These are phyloP conservation scores for Globisporangium spinosum DNA, from an alignment of 352 stramenopile genomes.

Conservation along the genomic window DNA sequence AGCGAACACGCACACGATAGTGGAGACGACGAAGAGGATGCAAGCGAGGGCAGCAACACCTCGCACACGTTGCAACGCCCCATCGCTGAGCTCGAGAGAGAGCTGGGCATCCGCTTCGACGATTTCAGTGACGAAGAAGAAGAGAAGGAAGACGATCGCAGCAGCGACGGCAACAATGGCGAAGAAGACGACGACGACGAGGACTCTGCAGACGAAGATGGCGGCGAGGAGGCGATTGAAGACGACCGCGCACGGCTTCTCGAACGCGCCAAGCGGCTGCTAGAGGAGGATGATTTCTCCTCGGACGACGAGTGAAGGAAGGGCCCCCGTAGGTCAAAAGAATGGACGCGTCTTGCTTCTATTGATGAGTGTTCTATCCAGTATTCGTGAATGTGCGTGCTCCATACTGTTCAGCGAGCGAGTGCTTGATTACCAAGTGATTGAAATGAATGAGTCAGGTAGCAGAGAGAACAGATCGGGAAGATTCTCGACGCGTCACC, in stretches of 20 bases:
- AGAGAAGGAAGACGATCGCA: slow-evolving; percentile 39
- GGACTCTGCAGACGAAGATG: slow-evolving; percentile 26
- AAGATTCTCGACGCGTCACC: background rate
- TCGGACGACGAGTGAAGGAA: slow-evolving; percentile 22
- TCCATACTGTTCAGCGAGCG: no score
- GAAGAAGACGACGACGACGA: slow-evolving; percentile 23
- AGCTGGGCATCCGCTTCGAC: slow-evolving; percentile 64
- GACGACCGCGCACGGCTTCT: slow-evolving; percentile 46
- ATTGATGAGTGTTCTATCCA: background rate
- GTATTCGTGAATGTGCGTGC: background rate
- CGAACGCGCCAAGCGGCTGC: slow-evolving; percentile 42
- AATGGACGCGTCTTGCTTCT: background rate
- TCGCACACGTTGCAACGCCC: slow-evolving; percentile 48
- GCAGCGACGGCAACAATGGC: slow-evolving; percentile 13
- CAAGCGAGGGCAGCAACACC: slow-evolving; percentile 22
- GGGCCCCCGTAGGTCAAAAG: background rate
- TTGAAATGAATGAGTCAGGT: background rate
- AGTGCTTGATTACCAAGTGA: background rate
- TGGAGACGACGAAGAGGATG: slow-evolving; percentile 19
- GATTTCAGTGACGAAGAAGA: slow-evolving; percentile 60
- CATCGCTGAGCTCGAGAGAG: slow-evolving; percentile 68
- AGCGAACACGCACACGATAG: background rate
- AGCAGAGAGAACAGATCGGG: background rate
- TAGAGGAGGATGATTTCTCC: slow-evolving; percentile 45
- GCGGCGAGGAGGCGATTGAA: slow-evolving; percentile 37